phyloP scores from a whole-genome alignment of 2,329 filamentous ascomycete genomes.

The Diatrype stigma region DNA sequence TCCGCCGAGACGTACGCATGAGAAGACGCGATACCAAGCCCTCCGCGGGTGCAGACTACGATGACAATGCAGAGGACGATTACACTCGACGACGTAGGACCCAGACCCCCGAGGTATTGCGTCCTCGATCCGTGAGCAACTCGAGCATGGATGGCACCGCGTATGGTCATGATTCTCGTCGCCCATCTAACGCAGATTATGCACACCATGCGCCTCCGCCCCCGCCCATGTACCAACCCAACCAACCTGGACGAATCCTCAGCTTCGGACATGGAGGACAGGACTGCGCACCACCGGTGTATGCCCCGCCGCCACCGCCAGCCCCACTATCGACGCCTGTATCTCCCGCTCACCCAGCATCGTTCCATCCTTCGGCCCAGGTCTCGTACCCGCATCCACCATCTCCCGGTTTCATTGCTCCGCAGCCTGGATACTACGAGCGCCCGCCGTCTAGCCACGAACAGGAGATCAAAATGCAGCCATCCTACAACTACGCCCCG shows the following conservation, averaged over 20 bases:
- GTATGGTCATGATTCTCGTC: constrained; percentile 21
- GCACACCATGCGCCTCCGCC: constrained; percentile 20
- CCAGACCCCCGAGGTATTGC: constrained; percentile 26
- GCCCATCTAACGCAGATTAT: constrained; percentile 26
- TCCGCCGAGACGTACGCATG: constrained; percentile 91
- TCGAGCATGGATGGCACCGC: constrained; percentile 26
- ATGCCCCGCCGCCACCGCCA: constrained; percentile 17
- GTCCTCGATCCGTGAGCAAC: constrained; percentile 27
- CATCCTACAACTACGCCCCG: constrained; percentile 12
- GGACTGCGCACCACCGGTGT: constrained; percentile 21
- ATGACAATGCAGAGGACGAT: constrained; percentile 58
- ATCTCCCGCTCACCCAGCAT: constrained; percentile 20
- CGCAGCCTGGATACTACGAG: constrained; percentile 14
- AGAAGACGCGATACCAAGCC: constrained; percentile 72
- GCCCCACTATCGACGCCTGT: constrained; percentile 24
- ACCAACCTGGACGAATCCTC: constrained; percentile 18
- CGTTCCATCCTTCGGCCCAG: background rate
- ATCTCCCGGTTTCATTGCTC: constrained; percentile 12
- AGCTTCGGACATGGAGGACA: constrained; percentile 23
- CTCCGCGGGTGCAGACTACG: constrained; percentile 37
- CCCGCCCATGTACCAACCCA: constrained; percentile 23
- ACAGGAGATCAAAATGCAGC: constrained; percentile 17
- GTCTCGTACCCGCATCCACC: constrained; percentile 10
- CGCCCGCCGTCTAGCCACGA: constrained; percentile 19
- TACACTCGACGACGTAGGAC: constrained; percentile 23